Evolutionary conservation across 495 filamentous ascomycete species (phyloP), one percentile per base, ranked within the genome.

Genomic region (Penicillium mononematosum): DNA sequence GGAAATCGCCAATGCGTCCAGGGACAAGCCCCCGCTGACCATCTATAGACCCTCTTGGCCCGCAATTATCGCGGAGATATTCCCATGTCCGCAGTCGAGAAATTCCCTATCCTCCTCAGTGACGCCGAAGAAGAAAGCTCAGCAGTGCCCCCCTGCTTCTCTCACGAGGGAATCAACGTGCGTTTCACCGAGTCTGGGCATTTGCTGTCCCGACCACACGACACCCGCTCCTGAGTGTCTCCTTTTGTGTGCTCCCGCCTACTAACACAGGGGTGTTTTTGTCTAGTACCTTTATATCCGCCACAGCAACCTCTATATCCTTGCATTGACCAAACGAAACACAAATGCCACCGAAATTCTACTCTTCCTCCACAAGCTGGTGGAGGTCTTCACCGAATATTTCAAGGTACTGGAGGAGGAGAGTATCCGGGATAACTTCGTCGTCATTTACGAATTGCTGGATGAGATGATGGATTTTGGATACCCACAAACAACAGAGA

Each of bases 381-480:
- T 99, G 63, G 95, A 98, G 75, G 95, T 98, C 46, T 98, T 99
- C 69, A 98, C 95, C 43, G 95, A 99, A 72, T 99, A 99, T 78
- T 99, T 99, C 81, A 99, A 99, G 72, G 93, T 96, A 65, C 83
- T 99, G 51, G 95, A 99, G 73, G 95, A 99, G 74, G 95, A 99
- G 75, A 96, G 90, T 71, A 99, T 99, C 70, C 88, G 95, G 54
- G 95, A 99, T 77, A 99, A 99, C 79, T 99, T 98, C 64, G 95
- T 99, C 72, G 83, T 99, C 66, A 99, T 99, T 66, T 99, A 99
- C 79, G 95, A 99, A 75, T 76, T 99, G 52, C 84, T 99, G 60
- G 95, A 99, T 71, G 95, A 99, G 78, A 99, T 99, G 95, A 99
- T 99, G 95, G 95, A 99, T 73, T 99, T 98, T 77, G 95, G 95